Evolutionary conservation across 23 red algal species (phyloP).

Genomic region (Porphyridium purpureum): DNA sequence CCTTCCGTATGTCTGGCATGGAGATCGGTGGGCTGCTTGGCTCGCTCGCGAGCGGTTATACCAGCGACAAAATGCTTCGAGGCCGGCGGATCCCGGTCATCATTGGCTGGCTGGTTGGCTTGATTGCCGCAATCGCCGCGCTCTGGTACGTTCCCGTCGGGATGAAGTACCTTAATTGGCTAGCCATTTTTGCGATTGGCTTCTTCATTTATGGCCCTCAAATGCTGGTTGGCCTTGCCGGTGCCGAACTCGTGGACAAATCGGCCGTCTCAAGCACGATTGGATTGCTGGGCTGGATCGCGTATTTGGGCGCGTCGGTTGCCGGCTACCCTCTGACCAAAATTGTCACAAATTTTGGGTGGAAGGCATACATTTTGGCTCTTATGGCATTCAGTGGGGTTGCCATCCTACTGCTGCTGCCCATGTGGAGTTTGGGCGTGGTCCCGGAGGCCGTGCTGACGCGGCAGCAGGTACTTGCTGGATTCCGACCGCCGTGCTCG

Average conservation of each 20-base stretch:
- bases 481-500: slow-evolving; percentile 20
- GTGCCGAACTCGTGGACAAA: slow-evolving; percentile 77
- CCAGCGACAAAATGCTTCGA: slow-evolving; percentile 83
- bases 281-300: slow-evolving; percentile 95
- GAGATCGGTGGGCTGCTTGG: slow-evolving; percentile 93
- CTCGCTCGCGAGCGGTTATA: slow-evolving; percentile 78
- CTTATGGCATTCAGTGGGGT: slow-evolving; percentile 55
- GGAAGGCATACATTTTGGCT: slow-evolving; percentile 78
- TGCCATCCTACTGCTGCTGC: slow-evolving; percentile 73
- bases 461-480: slow-evolving; percentile 2
- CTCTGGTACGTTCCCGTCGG: slow-evolving; percentile 68
- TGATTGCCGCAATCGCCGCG: slow-evolving; percentile 50
- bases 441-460: slow-evolving; percentile 6
- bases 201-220: slow-evolving; percentile 99
- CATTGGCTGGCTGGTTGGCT: slow-evolving; percentile 76
- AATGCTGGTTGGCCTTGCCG: slow-evolving; percentile 97
- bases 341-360: slow-evolving; percentile 62
- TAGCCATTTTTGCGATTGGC: slow-evolving; percentile 77
- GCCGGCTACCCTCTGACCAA: slow-evolving; percentile 90
- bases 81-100: slow-evolving; percentile 98
- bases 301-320: slow-evolving; percentile 82
- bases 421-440: slow-evolving; percentile 96
- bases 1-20: slow-evolving; percentile 94
- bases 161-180: slow-evolving; percentile 69
- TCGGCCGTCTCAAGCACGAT: slow-evolving; percentile 84